phyloP scores from a whole-genome alignment of 2,329 filamentous ascomycete species.

The Colletotrichum tropicicola region DNA sequence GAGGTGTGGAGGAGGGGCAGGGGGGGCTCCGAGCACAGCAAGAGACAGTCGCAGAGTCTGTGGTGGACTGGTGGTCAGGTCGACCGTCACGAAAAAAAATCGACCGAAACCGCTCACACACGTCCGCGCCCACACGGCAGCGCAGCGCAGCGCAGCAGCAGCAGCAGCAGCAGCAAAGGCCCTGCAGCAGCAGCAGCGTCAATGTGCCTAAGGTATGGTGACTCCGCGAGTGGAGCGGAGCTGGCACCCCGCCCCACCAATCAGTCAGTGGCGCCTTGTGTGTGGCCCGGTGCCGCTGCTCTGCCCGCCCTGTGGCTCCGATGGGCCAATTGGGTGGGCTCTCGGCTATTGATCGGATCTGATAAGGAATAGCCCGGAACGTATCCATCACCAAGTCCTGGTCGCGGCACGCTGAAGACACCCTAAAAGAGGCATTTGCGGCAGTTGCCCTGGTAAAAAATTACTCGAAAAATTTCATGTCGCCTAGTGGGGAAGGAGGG shows the following conservation, averaged over 20 bases:
- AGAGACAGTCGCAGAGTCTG: not conserved
- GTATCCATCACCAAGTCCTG: conserved; percentile 16
- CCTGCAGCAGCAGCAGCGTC: not conserved
- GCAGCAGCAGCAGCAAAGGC: too few relatives aligned
- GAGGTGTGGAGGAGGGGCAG: conserved; percentile 33
- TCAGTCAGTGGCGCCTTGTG: too few relatives aligned
- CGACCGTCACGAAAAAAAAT: conserved; percentile 5
- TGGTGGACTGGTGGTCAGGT: not conserved
- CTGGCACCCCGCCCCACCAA: not conserved
- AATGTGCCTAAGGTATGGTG: too few relatives aligned
- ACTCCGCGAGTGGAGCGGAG: not conserved
- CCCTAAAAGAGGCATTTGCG: conserved; percentile 14
- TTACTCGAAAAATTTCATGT: conserved; percentile 1
- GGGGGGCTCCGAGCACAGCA: conserved; percentile 16
- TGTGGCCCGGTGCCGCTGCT: not conserved
- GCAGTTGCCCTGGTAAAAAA: conserved; percentile 11
- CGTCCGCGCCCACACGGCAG: conserved; percentile 1
- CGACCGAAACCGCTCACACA: conserved; percentile 17
- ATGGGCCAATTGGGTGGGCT: conserved; percentile 16
- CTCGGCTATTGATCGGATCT: conserved; percentile 28
- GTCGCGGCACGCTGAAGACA: conserved; percentile 9
- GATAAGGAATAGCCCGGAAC: conserved; percentile 24
- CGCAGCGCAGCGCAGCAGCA: not conserved
- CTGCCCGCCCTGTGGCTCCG: conserved; percentile 3
- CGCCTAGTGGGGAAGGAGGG: conserved; percentile 5